Evolutionary conservation across 225 moss, liverwort and hornwort genomes (phyloP), one percentile per base, ranked within the genome.

Genomic region (Pseudisothecium myosuroides): DNA sequence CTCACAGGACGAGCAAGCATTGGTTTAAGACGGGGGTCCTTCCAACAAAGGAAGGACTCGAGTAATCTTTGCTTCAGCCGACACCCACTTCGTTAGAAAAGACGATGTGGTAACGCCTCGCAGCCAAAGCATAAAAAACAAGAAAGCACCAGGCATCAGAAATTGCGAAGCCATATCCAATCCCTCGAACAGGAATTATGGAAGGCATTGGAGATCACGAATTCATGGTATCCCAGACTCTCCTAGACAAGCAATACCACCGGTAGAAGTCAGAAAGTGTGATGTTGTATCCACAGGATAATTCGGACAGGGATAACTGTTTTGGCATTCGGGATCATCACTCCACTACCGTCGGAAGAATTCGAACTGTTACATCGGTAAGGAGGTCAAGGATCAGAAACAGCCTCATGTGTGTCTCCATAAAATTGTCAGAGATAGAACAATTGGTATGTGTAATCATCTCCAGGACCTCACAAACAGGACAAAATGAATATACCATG

Each of bases 291-390:
- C 88, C 88, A 86, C 90, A 92, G 14, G 5, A 45, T 60, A 39
- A n/a, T 86, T 92, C 86, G 67, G 90, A 65, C 90, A 88, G 86
- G 88, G 88, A 90, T 88, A 90, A 92, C 88, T 92, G 92, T 75
- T 80, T 83, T 83, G 83, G 73, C 86, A 90, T 88, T 54, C 52
- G 1, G 66, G 5, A 50, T 90, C 92, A 92, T 90, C 90, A 92
- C 54, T n/a, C 89, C 73, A 63, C 82, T 17, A 41, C 4, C 5
- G 6, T 4, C 22, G 29, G 11, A 21, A 37, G 1, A 29, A 49
- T 22, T 2, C 1, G 2, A 43, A 62, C 4, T 5, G 8, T 5
- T 14, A 9, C 5, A 9, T 1, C 60, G 12, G 1, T 3, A 14
- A 6, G 20, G 16, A 20, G 29, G 52, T 41, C 60, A 85, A 79